phyloP scores from a whole-genome alignment of 148 eudicot species.

The Diospyros lotus region DNA sequence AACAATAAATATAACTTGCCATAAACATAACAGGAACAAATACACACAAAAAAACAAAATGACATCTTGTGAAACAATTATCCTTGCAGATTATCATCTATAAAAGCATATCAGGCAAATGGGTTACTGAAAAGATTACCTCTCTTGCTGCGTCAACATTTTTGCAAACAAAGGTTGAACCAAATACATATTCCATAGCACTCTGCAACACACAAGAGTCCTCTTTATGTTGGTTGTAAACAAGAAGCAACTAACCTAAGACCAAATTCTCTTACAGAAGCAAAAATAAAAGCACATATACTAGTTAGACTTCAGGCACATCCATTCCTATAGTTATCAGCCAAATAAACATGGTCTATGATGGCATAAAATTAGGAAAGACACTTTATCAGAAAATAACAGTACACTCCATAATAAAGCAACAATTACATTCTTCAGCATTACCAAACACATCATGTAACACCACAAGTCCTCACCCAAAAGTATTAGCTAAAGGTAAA shows the following conservation, averaged over 20 bases:
- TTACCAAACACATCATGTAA: not conserved
- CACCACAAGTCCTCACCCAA: too few species aligned
- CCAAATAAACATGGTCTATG: not conserved
- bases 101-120: slow-evolving; percentile 7
- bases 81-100: not conserved
- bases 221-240: not conserved
- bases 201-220: slow-evolving; percentile 45
- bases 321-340: not conserved
- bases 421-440: not conserved
- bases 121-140: slow-evolving; percentile 37
- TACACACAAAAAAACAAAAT: not conserved
- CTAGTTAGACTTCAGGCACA: not conserved
- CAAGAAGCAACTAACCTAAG: not conserved
- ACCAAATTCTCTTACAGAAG: not conserved
- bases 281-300: not conserved
- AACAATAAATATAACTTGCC: not conserved
- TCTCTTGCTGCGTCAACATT: slow-evolving; percentile 80
- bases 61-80: not conserved
- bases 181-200: slow-evolving; percentile 98
- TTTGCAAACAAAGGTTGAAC: slow-evolving; percentile 95
- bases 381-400: not conserved
- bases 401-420: not conserved
- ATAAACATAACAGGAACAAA: not conserved
- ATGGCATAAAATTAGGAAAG: not conserved
- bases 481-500: too few species aligned